Evolutionary conservation across 371 early-diverging fungal species (phyloP).

Genomic region (Catenaria anguillulae): DNA sequence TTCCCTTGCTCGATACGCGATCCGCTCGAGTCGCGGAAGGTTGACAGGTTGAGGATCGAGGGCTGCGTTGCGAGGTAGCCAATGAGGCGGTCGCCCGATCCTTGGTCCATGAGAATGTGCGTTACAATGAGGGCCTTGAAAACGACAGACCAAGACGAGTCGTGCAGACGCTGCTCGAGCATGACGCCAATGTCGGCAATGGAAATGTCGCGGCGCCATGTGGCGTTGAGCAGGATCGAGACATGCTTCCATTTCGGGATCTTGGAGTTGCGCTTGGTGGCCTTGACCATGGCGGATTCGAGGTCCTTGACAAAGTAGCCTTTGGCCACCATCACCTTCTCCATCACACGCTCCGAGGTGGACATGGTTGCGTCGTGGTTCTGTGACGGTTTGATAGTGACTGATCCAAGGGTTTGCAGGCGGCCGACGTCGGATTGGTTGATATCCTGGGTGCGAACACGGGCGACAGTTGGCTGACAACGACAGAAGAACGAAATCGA

Average conservation of each 20-base stretch:
- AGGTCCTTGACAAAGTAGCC: slow-evolving; percentile 1
- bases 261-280: slow-evolving; percentile 53
- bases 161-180: slow-evolving; percentile 43
- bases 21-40: slow-evolving; percentile 44
- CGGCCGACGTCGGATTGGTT: too few species aligned
- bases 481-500: too few species aligned
- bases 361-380: too few species aligned
- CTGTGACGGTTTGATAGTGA: too few species aligned
- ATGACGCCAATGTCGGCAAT: slow-evolving; percentile 31
- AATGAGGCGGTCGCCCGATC: slow-evolving; percentile 51
- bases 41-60: slow-evolving; percentile 36
- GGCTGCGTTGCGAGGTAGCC: slow-evolving; percentile 48
- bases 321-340: slow-evolving; percentile 3
- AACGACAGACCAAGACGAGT: slow-evolving; percentile 73
- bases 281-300: slow-evolving; percentile 60
- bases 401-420: too few species aligned
- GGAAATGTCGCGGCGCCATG: slow-evolving; percentile 19
- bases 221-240: slow-evolving; percentile 7
- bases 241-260: slow-evolving; percentile 69
- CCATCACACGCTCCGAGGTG: slow-evolving; percentile 1
- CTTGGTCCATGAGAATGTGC: slow-evolving; percentile 70
- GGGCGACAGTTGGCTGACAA: too few species aligned
- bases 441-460: too few species aligned
- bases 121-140: slow-evolving; percentile 75
- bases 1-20: slow-evolving; percentile 36